Conservation (phyloP, 2,329 filamentous ascomycete species). For the Cercospora zeina region DNA sequence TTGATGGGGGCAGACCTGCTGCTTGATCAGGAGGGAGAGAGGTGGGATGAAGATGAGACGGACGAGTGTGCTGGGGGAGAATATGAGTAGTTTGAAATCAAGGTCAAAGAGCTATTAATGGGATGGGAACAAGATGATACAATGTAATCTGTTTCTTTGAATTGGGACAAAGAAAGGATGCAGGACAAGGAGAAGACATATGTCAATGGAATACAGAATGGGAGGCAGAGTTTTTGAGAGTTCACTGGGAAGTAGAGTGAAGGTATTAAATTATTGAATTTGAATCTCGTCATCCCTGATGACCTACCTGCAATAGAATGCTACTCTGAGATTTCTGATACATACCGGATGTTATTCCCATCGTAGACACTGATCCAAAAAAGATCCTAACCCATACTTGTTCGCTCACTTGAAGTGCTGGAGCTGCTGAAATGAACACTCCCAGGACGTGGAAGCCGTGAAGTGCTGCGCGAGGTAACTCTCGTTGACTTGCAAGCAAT, state of each 20-base stretch:
- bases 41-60: no score
- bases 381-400: neutral
- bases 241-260: neutral
- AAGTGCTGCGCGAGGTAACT: neutral
- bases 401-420: neutral
- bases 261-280: neutral
- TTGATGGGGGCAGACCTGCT: neutral
- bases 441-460: neutral
- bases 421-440: neutral
- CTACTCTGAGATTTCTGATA: neutral
- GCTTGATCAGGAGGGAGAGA: neutral
- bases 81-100: neutral
- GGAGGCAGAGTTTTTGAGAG: neutral
- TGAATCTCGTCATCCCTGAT: neutral
- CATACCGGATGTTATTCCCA: no score
- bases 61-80: neutral
- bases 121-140: neutral
- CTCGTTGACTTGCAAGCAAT: neutral
- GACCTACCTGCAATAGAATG: neutral
- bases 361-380: neutral
- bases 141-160: neutral
- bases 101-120: neutral
- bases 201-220: neutral
- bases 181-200: neutral
- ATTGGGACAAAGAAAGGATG: neutral